Evolutionary conservation across 768 basidiomycete genomes (phyloP).

Genomic region (Trametes punicea): DNA sequence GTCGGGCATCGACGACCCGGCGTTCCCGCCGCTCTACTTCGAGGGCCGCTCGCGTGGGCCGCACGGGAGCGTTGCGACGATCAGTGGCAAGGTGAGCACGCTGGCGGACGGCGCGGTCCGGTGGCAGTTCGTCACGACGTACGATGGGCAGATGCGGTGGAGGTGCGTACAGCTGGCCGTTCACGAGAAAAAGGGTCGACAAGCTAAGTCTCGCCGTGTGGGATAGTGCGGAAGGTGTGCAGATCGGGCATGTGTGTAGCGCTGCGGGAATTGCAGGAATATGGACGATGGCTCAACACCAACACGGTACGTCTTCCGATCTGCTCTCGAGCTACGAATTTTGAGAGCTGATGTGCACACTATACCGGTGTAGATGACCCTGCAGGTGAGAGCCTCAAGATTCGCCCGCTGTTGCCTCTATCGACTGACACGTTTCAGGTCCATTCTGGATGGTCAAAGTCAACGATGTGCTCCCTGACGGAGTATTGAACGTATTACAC

Average conservation of each 20-base stretch:
- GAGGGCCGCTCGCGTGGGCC: conserved; percentile 29
- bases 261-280: conserved; percentile 63
- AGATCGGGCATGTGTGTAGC: conserved; percentile 63
- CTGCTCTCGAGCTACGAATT: neutral
- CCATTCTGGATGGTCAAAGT: conserved; percentile 76
- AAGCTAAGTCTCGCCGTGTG: too few relatives aligned
- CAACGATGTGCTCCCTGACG: conserved; percentile 21
- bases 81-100: conserved; percentile 35
- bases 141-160: conserved; percentile 55
- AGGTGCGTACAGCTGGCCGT: conserved; percentile 43
- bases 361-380: conserved; percentile 49
- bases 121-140: conserved; percentile 53
- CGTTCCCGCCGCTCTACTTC: conserved; percentile 31
- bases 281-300: conserved; percentile 65
- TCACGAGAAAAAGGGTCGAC: neutral
- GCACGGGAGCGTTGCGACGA: conserved; percentile 27
- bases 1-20: conserved; percentile 20
- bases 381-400: conserved; percentile 59
- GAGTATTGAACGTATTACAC: conserved; percentile 20
- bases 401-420: neutral
- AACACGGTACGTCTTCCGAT: conserved; percentile 39
- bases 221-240: conserved; percentile 62
- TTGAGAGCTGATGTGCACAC: neutral
- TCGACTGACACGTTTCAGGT: conserved; percentile 35
- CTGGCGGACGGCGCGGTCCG: conserved; percentile 33